Evolutionary conservation across 2,329 filamentous ascomycete genomes (phyloP), one percentile per base, ranked within the genome.

Genomic region (Phialocephala subalpina): DNA sequence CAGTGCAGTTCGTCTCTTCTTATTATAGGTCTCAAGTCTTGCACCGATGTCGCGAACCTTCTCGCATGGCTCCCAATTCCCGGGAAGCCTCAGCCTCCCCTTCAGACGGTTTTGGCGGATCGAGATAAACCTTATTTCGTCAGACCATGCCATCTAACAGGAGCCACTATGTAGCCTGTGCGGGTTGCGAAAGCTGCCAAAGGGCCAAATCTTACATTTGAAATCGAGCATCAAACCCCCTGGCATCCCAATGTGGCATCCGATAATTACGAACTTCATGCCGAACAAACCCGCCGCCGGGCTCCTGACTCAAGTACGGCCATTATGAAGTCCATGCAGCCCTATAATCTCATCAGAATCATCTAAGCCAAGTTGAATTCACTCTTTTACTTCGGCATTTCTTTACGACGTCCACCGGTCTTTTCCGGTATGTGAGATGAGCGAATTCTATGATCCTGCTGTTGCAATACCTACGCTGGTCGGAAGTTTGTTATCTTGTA

Each of bases 381-480:
- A 45, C 18, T 45, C 40, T 45, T n/a, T 20, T 6, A 9, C 40
- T 14, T 45, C 40, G 8, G 40, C 18, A 5, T 45, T 5, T 20
- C 18, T 45, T 45, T 20, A 16, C 18, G 18, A 9, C 18, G 40
- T 16, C n/a, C n/a, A n/a, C n/a, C n/a, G n/a, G n/a, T n/a, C n/a
- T n/a, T 45, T 45, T 45, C 40, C 18, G 18, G 18, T 20, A 45
- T 45, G 9, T 6, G 18, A 11, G 40, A 45, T 45, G 40, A 12
- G 18, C 40, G 18, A 12, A n/a, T 45, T n/a, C 27, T 53, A 53
- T 53, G 49, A 53, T 33, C 49, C 22, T 12, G 49, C 49, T 27
- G 22, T 53, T n/a, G 27, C 49, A 7, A 53, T 53, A 53, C 49
- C 49, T 14, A 53, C 49, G 49, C 27, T 53, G 49, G 27, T 27